Conservation (phyloP, 352 stramenopile species). For the Globisporangium uncinulatum region DNA sequence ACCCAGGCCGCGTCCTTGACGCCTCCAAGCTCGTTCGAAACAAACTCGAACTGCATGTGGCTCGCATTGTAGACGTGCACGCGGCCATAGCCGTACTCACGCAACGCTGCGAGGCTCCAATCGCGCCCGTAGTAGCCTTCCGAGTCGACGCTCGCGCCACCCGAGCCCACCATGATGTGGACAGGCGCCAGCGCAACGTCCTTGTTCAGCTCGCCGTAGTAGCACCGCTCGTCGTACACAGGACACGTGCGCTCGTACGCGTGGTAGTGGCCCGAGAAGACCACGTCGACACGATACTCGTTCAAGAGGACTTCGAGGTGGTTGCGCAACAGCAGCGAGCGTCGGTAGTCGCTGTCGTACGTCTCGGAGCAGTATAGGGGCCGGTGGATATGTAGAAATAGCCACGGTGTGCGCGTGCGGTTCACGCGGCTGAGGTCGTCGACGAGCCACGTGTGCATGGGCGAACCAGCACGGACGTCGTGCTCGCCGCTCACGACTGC, state of each 20-base stretch:
- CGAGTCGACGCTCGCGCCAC: conserved; percentile 29
- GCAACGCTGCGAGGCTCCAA: conserved; percentile 9
- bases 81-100: conserved; percentile 33
- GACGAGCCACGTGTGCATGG: conserved; percentile 45
- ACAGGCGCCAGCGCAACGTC: conserved; percentile 35
- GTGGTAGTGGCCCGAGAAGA: conserved; percentile 57
- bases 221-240: conserved; percentile 44
- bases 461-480: conserved; percentile 37
- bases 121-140: conserved; percentile 23
- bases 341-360: conserved; percentile 30
- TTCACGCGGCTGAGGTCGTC: conserved; percentile 42
- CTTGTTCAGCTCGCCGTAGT: conserved; percentile 8
- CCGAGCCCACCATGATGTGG: conserved; percentile 51
- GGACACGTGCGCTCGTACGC: conserved; percentile 59
- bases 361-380: conserved; percentile 54
- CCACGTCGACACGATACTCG: conserved; percentile 46
- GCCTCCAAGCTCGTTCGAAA: conserved; percentile 18
- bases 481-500: conserved; percentile 49
- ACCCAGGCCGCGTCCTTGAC: conserved; percentile 21
- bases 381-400: conserved; percentile 56
- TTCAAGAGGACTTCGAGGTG: conserved; percentile 41
- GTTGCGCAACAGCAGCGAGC: conserved; percentile 32
- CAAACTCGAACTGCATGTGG: conserved; percentile 50
- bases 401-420: conserved; percentile 46
- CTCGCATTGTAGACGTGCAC: conserved; percentile 54